Conservation (phyloP, 2,329 filamentous ascomycete species). For the Epicoccum sorghinum region DNA sequence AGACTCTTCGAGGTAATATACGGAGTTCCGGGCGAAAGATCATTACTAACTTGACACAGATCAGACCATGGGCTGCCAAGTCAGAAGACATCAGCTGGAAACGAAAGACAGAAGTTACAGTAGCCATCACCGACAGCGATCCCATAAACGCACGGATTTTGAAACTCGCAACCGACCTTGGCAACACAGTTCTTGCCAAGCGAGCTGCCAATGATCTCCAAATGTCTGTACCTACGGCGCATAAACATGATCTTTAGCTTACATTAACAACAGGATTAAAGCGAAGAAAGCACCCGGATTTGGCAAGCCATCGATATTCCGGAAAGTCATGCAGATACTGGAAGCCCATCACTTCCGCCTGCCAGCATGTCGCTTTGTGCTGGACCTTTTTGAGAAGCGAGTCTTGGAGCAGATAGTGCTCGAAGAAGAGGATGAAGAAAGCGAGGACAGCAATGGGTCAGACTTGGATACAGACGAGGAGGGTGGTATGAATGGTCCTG, state of each 20-base stretch:
- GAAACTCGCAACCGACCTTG: conserved; percentile 83
- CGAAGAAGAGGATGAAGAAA: conserved; percentile 64
- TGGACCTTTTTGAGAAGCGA: conserved; percentile 92
- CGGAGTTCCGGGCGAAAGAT: background rate
- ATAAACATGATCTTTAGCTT: conserved; percentile 12
- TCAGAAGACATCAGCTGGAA: conserved; percentile 40
- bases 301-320: conserved; percentile 77
- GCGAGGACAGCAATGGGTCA: conserved; percentile 44
- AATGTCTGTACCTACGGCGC: conserved; percentile 48
- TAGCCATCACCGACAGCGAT: conserved; percentile 67
- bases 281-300: conserved; percentile 77
- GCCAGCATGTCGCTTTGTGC: conserved; percentile 83
- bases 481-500: conserved; percentile 22
- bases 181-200: conserved; percentile 92
- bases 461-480: conserved; percentile 41
- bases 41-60: conserved; percentile 36
- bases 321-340: conserved; percentile 81
- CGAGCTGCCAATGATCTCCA: conserved; percentile 82
- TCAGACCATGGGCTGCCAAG: conserved; percentile 46
- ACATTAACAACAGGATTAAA: conserved; percentile 65
- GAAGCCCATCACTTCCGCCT: conserved; percentile 90
- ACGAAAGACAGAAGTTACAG: conserved; percentile 53
- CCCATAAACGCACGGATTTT: conserved; percentile 74
- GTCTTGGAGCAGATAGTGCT: conserved; percentile 86
- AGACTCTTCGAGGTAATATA: conserved; percentile 73